These are phyloP conservation scores for Chytriomyces confervae DNA, from an alignment of 192 early-diverging fungal species.

Conservation along the genomic window DNA sequence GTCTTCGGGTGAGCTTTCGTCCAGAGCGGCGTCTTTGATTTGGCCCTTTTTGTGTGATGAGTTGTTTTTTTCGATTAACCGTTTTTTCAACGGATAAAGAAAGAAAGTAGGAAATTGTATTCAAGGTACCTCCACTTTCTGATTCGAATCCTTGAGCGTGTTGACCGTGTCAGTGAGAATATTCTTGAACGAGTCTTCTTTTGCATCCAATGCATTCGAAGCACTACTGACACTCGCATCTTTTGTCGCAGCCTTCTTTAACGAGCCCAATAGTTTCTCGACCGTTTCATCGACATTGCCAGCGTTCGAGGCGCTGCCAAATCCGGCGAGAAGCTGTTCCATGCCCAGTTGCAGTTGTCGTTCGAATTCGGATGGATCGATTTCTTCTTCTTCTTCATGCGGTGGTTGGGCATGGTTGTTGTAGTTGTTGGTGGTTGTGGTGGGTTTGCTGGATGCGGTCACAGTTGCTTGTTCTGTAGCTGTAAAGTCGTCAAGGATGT, in stretches of 20 bases:
- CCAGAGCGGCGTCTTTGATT: conserved; percentile 29
- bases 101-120: neutral
- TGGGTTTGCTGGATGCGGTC: no score
- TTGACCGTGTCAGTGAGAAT: conserved; percentile 88
- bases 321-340: conserved; percentile 64
- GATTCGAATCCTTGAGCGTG: conserved; percentile 84
- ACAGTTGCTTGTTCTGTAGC: no score
- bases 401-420: no score
- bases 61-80: neutral
- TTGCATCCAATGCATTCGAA: neutral
- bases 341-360: conserved; percentile 79
- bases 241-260: neutral
- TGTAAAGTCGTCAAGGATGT: no score
- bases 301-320: conserved; percentile 7
- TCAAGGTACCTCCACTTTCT: conserved; percentile 86
- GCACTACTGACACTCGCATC: no score
- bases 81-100: neutral
- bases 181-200: conserved; percentile 74
- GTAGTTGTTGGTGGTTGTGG: no score
- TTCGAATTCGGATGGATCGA: conserved; percentile 60
- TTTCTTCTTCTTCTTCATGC: no score
- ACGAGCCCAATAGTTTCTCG: conserved; percentile 61
- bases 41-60: neutral
- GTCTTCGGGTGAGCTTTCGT: conserved; percentile 61
- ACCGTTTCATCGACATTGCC: conserved; percentile 27